Evolutionary conservation across 73 alveolate species (phyloP).

Genomic region (Blepharisma stoltei): DNA sequence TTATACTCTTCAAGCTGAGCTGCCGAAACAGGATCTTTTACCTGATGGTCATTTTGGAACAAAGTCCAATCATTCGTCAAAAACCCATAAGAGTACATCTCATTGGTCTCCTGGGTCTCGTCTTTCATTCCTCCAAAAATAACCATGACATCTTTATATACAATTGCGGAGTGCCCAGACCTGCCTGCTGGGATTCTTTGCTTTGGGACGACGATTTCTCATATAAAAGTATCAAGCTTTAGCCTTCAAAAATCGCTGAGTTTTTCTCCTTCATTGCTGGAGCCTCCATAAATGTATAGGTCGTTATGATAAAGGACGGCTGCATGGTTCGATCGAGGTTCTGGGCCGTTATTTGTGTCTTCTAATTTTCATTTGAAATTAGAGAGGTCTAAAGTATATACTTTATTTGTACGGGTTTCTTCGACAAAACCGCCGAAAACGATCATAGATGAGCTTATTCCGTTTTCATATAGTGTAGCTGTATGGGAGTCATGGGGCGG

Average conservation of each 20-base stretch:
- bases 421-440: constrained; percentile 86
- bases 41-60: constrained; percentile 64
- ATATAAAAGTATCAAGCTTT: constrained; percentile 33
- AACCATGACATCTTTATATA: constrained; percentile 67
- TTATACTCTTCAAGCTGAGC: constrained; percentile 72
- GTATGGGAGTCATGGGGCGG: constrained; percentile 50
- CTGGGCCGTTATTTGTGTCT: constrained; percentile 39
- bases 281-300: constrained; percentile 53
- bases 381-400: constrained; percentile 36
- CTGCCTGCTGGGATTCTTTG: constrained; percentile 48
- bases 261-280: constrained; percentile 64
- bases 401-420: constrained; percentile 51
- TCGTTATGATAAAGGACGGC: constrained; percentile 59
- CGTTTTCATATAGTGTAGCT: constrained; percentile 60
- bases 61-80: constrained; percentile 38
- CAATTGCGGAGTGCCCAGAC: constrained; percentile 82
- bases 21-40: constrained; percentile 60
- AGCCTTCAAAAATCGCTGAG: constrained; percentile 42
- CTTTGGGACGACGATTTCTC: constrained; percentile 36
- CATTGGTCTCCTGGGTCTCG: constrained; percentile 60
- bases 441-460: constrained; percentile 54
- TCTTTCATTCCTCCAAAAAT: constrained; percentile 90
- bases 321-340: constrained; percentile 74
- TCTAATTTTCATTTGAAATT: constrained; percentile 50
- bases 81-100: constrained; percentile 46